A percentile compares a stretch with the other conserved stretches of the same genome.
Conservation (phyloP, 805 yeast species). For the Jamesozyma piceae region DNA sequence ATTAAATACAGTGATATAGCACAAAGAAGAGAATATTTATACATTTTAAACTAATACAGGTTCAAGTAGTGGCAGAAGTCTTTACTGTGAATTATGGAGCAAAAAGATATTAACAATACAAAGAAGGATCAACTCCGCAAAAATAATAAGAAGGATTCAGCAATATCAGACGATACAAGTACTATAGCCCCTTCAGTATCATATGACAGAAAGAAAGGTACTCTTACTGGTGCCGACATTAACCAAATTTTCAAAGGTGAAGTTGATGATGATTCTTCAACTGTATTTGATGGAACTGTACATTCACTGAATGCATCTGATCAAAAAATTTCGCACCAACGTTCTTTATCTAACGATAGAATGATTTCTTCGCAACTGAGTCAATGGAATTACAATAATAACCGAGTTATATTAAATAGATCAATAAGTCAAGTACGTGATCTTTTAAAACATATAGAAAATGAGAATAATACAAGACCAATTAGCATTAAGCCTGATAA, state of each 20-base stretch:
- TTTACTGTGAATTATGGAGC: not conserved
- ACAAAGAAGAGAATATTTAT: not conserved
- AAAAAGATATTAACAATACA: not conserved
- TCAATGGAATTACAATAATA: constrained; percentile 70
- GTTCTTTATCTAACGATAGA: constrained; percentile 14
- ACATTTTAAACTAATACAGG: not conserved
- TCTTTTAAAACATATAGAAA: constrained; percentile 41
- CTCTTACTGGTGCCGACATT: not conserved
- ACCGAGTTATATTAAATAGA: constrained; percentile 54
- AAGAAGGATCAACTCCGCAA: not conserved
- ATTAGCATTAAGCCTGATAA: constrained; percentile 43
- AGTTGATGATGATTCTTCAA: not conserved
- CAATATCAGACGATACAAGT: constrained; percentile 3
- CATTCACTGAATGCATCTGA: not conserved
- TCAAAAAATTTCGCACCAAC: not conserved
- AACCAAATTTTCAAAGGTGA: not conserved
- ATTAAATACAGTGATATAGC: too few species aligned
- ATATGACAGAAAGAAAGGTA: constrained; percentile 5
- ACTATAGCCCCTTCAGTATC: constrained; percentile 7
- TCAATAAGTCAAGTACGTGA: constrained; percentile 47
- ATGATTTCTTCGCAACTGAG: constrained; percentile 37
- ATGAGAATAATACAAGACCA: constrained; percentile 52
- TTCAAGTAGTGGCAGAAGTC: not conserved
- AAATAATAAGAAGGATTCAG: not conserved
- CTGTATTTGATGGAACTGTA: not conserved